phyloP scores from a whole-genome alignment of 2,329 filamentous ascomycete genomes.

The Gaeumannomyces sp. region DNA sequence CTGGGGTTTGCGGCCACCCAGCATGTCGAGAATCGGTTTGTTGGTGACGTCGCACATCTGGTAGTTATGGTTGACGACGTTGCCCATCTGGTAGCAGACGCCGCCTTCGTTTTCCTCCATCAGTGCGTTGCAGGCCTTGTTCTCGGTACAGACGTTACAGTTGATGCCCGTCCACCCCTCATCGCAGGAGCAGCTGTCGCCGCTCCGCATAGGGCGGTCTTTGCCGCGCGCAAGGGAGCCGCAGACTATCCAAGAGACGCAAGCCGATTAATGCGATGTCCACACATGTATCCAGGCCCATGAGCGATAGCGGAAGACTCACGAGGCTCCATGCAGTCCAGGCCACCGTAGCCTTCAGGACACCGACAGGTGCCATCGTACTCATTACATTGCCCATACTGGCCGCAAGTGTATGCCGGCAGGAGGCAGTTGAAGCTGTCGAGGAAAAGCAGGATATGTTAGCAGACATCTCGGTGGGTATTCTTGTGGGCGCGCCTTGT shows the following conservation, averaged over 20 bases:
- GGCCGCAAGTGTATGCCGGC: conserved; percentile 83
- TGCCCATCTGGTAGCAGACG: conserved; percentile 85
- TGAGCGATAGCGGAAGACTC: conserved; percentile 22
- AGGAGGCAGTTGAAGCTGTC: conserved; percentile 94
- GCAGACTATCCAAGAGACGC: conserved; percentile 50
- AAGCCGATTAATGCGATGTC: background rate
- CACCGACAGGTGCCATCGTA: conserved; percentile 91
- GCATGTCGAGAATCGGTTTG: conserved; percentile 79
- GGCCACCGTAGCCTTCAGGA: conserved; percentile 85
- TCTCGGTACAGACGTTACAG: conserved; percentile 86
- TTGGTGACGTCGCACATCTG: conserved; percentile 99
- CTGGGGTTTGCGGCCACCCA: conserved; percentile 80
- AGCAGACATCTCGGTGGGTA: background rate
- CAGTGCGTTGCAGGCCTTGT: conserved; percentile 79
- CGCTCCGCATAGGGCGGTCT: conserved; percentile 68
- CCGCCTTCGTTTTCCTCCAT: conserved; percentile 79
- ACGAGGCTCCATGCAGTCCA: conserved; percentile 84
- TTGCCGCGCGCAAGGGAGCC: conserved; percentile 78
- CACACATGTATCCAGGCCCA: background rate
- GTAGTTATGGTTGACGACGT: conserved; percentile 89
- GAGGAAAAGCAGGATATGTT: conserved; percentile 46
- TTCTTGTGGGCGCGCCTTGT: background rate
- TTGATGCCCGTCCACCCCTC: conserved; percentile 96
- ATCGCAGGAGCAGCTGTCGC: conserved; percentile 58
- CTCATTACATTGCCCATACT: conserved; percentile 83